Evolutionary conservation across 2,329 filamentous ascomycete species (phyloP), one percentile per base, ranked within the genome.

Genomic region (Calonectria hawksworthii): DNA sequence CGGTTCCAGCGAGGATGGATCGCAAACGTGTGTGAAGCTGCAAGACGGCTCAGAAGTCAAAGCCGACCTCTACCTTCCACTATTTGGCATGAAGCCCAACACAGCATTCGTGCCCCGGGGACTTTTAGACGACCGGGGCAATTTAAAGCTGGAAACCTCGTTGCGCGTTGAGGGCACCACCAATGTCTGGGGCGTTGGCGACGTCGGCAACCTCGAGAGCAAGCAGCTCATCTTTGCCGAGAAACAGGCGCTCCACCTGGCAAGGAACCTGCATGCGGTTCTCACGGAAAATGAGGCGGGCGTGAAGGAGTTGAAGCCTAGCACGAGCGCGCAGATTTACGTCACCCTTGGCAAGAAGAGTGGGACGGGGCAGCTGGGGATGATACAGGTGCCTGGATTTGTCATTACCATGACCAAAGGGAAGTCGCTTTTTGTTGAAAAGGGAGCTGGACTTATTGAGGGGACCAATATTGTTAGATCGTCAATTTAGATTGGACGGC

Each of bases 11-110:
- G 14, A 34, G 1, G n/a, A 23, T 61, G 56, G 23, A 30, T 47
- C 52, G 61, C 23, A 52, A 54, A 38, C 30, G 56, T 56, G 44
- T 23, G 41, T 71, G 9, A 66, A 61, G 11, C 50, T 71, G 26
- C 36, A 50, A n/a, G 80, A 75, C 41, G 82, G 79, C 8, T 75
- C 80, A 59, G 82, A 77, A n/a, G 65, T 84, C 13, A 68, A 56
- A 13, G 74, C 80, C 1, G 82, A 83, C 69, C n/a, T 83, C 13
- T 80, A 82, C 68, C 79, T 83, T n/a, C 81, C 82, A 14, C 79
- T 81, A 4, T 82, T 78, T 67, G 82, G 82, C 38, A 71, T 82
- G 21, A 38, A 64, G 14, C 81, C 82, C 59, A 83, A 83, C 64
- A 78, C 81, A 10, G 73, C 71, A 21, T 83, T 80, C 68, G 23